Conservation (phyloP, 768 basidiomycete genomes). For the Dictyophora rubrovolvata region DNA sequence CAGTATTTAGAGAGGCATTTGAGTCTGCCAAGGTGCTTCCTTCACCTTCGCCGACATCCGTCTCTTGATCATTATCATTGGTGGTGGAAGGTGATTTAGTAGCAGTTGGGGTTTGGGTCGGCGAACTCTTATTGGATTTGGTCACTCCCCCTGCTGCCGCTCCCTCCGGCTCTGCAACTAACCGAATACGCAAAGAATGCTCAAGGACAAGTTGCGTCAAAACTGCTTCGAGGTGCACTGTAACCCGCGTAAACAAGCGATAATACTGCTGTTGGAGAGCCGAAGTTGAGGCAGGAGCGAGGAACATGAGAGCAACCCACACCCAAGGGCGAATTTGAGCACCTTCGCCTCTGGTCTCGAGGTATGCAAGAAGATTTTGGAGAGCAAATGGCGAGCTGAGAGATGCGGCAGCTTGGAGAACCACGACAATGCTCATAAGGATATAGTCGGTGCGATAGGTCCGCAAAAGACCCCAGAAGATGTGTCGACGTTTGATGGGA, state of each 20-base stretch:
- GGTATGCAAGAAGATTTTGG: constrained; percentile 29
- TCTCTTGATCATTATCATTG: constrained; percentile 10
- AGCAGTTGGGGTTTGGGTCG: constrained; percentile 7
- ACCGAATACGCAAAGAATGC: constrained; percentile 51
- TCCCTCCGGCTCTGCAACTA: constrained; percentile 34
- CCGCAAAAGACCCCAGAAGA: constrained; percentile 37
- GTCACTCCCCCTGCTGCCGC: no score
- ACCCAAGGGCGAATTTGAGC: constrained; percentile 36
- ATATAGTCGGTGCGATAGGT: constrained; percentile 13
- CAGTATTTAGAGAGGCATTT: not conserved
- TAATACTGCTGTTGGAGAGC: constrained; percentile 23
- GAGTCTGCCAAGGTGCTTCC: constrained; percentile 7
- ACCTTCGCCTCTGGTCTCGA: constrained; percentile 27
- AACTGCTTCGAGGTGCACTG: constrained; percentile 42
- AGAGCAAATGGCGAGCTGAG: constrained; percentile 22
- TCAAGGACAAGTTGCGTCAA: constrained; percentile 45
- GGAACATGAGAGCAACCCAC: constrained; percentile 29
- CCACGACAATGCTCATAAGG: not conserved
- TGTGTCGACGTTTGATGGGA: constrained; percentile 30
- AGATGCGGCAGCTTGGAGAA: not conserved
- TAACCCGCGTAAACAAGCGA: constrained; percentile 26
- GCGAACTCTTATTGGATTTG: not conserved
- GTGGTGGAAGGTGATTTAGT: constrained; percentile 20
- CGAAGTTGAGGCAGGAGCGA: constrained; percentile 24
- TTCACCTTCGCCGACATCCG: constrained; percentile 11